A percentile compares a stretch with the other conserved stretches of the same genome.
These are phyloP conservation scores for Amanita pseudoporphyria DNA, from an alignment of 768 basidiomycete genomes.

Conservation along the genomic window DNA sequence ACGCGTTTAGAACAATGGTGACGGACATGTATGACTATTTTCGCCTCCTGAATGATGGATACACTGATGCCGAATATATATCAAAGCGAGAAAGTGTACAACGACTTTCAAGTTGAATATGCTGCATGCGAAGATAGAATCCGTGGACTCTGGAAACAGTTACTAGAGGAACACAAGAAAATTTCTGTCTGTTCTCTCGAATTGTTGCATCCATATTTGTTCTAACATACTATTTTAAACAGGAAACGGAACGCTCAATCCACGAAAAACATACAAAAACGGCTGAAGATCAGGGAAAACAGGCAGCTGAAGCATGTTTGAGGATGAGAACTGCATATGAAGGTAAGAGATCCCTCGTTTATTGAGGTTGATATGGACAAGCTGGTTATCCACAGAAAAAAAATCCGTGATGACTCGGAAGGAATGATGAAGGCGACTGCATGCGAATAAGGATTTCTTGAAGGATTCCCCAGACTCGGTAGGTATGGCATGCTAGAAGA, in stretches of 20 bases:
- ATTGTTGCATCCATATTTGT: background rate
- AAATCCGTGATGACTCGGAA: too few species aligned
- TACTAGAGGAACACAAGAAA: conserved; percentile 16
- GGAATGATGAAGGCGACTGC: too few species aligned
- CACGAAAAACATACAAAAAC: background rate
- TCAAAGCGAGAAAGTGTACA: conserved; percentile 13
- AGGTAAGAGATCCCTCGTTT: background rate
- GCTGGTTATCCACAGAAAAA: background rate
- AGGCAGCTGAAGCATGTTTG: background rate
- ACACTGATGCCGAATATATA: background rate
- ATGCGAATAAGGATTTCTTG: too few species aligned
- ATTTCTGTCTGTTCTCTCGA: conserved; percentile 9
- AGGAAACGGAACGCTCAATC: background rate
- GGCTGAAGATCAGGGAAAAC: background rate
- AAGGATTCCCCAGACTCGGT: too few species aligned
- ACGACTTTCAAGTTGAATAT: conserved; percentile 15
- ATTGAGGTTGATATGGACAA: background rate
- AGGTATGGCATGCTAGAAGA: too few species aligned
- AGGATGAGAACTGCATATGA: background rate
- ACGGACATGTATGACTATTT: conserved; percentile 9
- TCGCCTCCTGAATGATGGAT: background rate
- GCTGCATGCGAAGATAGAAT: conserved; percentile 18
- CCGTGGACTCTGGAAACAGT: conserved; percentile 14
- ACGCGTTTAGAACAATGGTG: conserved; percentile 10
- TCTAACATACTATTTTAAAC: background rate